A percentile compares a stretch with the other conserved stretches of the same genome.
These are phyloP conservation scores for Orychophragmus violaceus DNA, from an alignment of 345 rosid genomes.

Conservation along the genomic window DNA sequence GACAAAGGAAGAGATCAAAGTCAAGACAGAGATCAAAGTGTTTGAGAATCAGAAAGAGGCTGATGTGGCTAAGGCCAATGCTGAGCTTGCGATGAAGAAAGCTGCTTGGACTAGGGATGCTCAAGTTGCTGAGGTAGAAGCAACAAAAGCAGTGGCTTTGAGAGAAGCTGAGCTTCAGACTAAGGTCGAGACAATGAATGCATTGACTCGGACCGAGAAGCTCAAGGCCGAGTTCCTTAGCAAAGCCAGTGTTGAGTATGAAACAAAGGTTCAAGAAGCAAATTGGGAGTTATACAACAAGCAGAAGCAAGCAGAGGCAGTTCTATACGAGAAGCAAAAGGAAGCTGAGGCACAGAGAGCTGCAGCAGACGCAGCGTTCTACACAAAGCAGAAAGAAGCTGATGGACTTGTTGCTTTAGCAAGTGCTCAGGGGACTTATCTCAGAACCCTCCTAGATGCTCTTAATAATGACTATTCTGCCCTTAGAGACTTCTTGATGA, in stretches of 20 bases:
- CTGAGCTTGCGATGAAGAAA: slow-evolving; percentile 62
- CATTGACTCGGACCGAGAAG: slow-evolving; percentile 54
- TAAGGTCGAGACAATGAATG: slow-evolving; percentile 74
- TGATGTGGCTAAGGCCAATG: slow-evolving; percentile 62
- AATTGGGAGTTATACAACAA: slow-evolving; percentile 60
- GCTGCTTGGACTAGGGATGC: slow-evolving; percentile 60
- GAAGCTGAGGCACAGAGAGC: slow-evolving; percentile 61
- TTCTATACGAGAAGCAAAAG: slow-evolving; percentile 44
- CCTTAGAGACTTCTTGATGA: slow-evolving; percentile 55
- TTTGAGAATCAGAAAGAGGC: slow-evolving; percentile 70
- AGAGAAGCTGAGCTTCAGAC: slow-evolving; percentile 67
- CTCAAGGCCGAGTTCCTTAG: slow-evolving; percentile 75
- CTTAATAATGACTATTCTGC: slow-evolving; percentile 50
- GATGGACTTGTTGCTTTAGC: slow-evolving; percentile 57
- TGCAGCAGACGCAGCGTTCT: slow-evolving; percentile 48
- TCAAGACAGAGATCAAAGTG: slow-evolving; percentile 53
- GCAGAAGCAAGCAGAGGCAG: slow-evolving; percentile 61
- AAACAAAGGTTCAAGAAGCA: slow-evolving; percentile 69
- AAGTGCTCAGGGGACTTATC: slow-evolving; percentile 52
- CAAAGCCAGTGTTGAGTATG: slow-evolving; percentile 73
- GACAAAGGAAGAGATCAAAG: slow-evolving; percentile 59
- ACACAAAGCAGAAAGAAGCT: slow-evolving; percentile 52
- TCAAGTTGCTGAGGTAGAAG: slow-evolving; percentile 70
- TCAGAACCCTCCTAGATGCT: slow-evolving; percentile 47
- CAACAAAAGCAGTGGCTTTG: slow-evolving; percentile 54